A percentile compares a stretch with the other conserved stretches of the same genome.
phyloP scores from a whole-genome alignment of 148 eudicot species.

The Spergularia marina region DNA sequence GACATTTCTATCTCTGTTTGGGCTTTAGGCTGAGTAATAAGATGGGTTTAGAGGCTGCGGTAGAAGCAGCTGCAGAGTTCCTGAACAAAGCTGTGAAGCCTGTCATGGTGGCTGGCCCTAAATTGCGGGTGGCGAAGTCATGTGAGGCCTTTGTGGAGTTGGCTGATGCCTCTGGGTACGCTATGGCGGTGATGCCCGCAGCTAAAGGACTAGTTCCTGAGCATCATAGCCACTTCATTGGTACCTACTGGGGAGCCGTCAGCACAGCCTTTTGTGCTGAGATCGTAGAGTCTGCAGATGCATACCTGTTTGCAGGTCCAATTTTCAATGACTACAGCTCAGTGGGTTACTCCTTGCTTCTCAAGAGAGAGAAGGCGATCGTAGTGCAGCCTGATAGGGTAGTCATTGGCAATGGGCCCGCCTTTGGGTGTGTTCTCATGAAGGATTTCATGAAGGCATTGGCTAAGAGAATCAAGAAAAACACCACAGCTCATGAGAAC shows the following conservation, averaged over 20 bases:
- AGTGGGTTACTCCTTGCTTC: constrained; percentile 76
- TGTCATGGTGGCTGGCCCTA: constrained; percentile 74
- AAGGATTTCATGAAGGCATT: constrained; percentile 67
- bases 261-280: constrained; percentile 79
- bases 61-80: constrained; percentile 69
- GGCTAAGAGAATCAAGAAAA: constrained; percentile 48
- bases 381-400: constrained; percentile 75
- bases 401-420: constrained; percentile 62
- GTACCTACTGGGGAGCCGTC: constrained; percentile 84
- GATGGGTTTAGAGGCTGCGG: constrained; percentile 71
- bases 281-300: constrained; percentile 84
- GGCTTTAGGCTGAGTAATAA: constrained; percentile 55
- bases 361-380: constrained; percentile 73
- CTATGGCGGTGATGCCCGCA: constrained; percentile 65
- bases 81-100: constrained; percentile 84
- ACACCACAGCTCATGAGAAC: constrained; percentile 64
- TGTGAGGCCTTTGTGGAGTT: constrained; percentile 50
- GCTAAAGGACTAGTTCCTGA: constrained; percentile 82
- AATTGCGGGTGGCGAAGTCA: constrained; percentile 60
- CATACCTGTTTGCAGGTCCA: constrained; percentile 75
- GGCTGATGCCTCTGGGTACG: constrained; percentile 63
- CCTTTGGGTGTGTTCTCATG: constrained; percentile 73
- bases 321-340: constrained; percentile 87
- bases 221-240: constrained; percentile 67
- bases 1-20: background rate